Percentiles rank a stretch among this genome's conserved stretches.
These are phyloP conservation scores for Beauveria bassiana DNA, from an alignment of 2,329 filamentous ascomycete species.

Conservation along the genomic window DNA sequence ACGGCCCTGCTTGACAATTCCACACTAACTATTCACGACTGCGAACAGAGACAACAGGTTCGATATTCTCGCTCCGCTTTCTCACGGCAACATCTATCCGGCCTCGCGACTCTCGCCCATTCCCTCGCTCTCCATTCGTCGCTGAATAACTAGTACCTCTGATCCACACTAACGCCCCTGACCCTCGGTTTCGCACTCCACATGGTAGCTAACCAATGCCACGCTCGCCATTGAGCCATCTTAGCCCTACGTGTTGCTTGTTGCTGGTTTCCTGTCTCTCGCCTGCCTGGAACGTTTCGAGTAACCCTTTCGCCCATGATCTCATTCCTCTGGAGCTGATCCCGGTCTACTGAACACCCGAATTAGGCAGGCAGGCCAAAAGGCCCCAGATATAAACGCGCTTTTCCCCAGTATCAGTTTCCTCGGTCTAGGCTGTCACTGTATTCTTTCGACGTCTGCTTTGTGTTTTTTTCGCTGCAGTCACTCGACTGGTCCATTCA, in stretches of 20 bases:
- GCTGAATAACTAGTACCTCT: not conserved
- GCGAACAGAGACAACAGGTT: not conserved
- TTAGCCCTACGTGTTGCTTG: not conserved
- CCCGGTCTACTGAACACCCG: not conserved
- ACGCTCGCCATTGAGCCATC: not conserved
- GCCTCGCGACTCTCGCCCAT: not conserved
- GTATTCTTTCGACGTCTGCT: not conserved
- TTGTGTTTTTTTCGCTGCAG: not conserved
- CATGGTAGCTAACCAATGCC: not conserved
- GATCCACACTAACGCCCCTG: not conserved
- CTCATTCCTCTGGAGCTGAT: not conserved
- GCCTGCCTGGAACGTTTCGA: not conserved
- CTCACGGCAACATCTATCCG: not conserved
- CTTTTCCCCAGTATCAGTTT: not conserved
- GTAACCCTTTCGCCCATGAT: not conserved
- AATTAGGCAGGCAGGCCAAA: not conserved
- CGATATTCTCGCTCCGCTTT: conserved; percentile 1
- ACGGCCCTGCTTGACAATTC: not conserved
- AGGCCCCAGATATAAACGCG: not conserved
- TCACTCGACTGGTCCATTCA: not conserved
- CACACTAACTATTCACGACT: not conserved
- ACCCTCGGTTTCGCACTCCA: not conserved
- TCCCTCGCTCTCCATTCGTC: not conserved
- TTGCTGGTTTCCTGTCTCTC: not conserved
- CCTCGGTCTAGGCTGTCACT: not conserved